Conservation (phyloP, 768 basidiomycete species). For the Neoboletus brunneissimus region DNA sequence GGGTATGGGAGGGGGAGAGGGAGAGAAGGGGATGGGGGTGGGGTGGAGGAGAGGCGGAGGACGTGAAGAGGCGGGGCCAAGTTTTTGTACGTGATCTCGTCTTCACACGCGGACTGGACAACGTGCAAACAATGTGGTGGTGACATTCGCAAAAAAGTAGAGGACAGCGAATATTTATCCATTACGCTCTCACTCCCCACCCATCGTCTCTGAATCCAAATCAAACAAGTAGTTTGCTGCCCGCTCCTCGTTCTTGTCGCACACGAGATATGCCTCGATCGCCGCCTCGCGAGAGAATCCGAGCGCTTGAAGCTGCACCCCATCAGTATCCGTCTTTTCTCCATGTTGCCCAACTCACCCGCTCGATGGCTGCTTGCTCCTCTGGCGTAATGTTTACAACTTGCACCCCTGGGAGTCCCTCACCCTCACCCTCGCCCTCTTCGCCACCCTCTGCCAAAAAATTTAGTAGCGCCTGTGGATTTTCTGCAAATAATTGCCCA, state of each 20-base stretch:
- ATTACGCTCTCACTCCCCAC: slow-evolving; percentile 37
- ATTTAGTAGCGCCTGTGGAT: slow-evolving; percentile 69
- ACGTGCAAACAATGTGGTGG: slow-evolving; percentile 29
- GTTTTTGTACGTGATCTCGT: slow-evolving; percentile 31
- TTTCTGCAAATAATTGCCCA: slow-evolving; percentile 60
- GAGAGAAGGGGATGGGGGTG: neutral
- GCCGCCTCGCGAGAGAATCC: slow-evolving; percentile 82
- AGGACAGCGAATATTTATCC: neutral
- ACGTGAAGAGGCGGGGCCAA: slow-evolving; percentile 19
- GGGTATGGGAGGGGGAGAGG: slow-evolving; percentile 27
- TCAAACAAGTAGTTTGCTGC: slow-evolving; percentile 96
- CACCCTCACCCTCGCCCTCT: slow-evolving; percentile 41
- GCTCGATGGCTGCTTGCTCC: slow-evolving; percentile 83
- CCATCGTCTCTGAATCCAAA: slow-evolving; percentile 33
- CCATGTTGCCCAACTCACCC: slow-evolving; percentile 53
- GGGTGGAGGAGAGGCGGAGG: slow-evolving; percentile 16
- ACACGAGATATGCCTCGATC: slow-evolving; percentile 91
- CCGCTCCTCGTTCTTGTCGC: slow-evolving; percentile 95
- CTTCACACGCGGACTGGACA: slow-evolving; percentile 26
- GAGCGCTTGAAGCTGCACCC: slow-evolving; percentile 69
- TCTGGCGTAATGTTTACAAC: slow-evolving; percentile 80
- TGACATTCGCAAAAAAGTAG: neutral
- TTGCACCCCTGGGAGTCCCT: slow-evolving; percentile 26
- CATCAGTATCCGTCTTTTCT: slow-evolving; percentile 1
- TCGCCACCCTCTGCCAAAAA: slow-evolving; percentile 53